phyloP scores from a whole-genome alignment of 148 eudicot genomes.

The Fagopyrum tataricum region DNA sequence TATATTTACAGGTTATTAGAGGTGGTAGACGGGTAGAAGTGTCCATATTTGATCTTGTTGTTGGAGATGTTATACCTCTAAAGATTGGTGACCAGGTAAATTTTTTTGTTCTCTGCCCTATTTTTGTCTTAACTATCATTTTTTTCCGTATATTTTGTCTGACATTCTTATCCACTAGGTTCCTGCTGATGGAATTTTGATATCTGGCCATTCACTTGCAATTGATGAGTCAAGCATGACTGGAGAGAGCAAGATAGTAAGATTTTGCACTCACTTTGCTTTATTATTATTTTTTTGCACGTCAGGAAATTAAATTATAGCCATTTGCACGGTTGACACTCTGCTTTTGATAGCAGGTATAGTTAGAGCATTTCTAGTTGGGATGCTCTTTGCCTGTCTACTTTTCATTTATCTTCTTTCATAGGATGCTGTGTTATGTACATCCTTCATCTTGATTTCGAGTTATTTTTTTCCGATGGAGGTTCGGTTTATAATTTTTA shows the following conservation, averaged over 20 bases:
- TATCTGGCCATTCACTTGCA: conserved; percentile 82
- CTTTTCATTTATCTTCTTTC: not conserved
- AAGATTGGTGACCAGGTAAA: conserved; percentile 97
- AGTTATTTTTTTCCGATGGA: not conserved
- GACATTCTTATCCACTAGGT: conserved; percentile 35
- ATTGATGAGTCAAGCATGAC: conserved; percentile 99
- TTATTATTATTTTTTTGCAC: not conserved
- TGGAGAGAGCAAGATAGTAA: conserved; percentile 94
- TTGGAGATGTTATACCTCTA: conserved; percentile 77
- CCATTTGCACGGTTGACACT: not conserved
- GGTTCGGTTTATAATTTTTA: conserved; percentile 9
- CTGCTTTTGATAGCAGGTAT: not conserved
- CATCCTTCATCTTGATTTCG: not conserved
- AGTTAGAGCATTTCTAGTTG: not conserved
- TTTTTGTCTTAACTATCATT: not conserved
- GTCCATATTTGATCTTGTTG: conserved; percentile 89
- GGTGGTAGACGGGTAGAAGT: conserved; percentile 69
- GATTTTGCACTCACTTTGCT: conserved; percentile 10
- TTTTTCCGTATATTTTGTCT: not conserved
- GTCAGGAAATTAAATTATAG: conserved; percentile 2
- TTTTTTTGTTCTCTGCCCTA: conserved; percentile 4
- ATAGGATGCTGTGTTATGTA: not conserved
- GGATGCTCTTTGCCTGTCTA: not conserved
- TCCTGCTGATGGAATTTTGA: conserved; percentile 87
- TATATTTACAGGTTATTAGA: conserved; percentile 57